Conservation (phyloP, 2,329 filamentous ascomycete genomes). For the Botrytis fabae region DNA sequence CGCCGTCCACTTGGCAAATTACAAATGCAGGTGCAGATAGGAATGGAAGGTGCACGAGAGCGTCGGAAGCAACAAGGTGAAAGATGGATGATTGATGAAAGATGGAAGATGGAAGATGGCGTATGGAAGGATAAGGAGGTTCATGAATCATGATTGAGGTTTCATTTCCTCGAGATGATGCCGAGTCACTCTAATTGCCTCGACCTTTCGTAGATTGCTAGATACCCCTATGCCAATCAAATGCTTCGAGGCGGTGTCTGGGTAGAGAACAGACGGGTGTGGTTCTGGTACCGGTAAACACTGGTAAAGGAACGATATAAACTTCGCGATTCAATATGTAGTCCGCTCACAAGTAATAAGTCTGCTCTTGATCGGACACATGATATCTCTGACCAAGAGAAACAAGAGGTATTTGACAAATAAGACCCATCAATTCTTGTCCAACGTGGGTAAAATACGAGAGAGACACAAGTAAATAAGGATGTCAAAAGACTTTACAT, state of each 20-base stretch:
- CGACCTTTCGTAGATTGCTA: background rate
- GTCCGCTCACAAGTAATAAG: background rate
- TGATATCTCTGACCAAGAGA: background rate
- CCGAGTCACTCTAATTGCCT: background rate
- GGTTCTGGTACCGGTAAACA: background rate
- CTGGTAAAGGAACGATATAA: background rate
- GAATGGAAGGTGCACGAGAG: background rate
- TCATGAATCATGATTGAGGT: background rate
- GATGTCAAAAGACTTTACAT: background rate
- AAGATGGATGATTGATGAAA: no score
- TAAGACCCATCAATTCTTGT: background rate
- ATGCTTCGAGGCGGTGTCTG: background rate
- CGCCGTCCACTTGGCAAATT: background rate
- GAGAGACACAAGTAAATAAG: background rate
- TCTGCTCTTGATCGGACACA: background rate
- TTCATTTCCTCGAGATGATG: background rate
- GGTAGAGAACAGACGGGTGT: background rate
- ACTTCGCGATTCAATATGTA: background rate
- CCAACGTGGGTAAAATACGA: constrained; percentile 7
- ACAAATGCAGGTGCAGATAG: background rate
- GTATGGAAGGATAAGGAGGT: background rate
- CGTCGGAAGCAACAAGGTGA: background rate
- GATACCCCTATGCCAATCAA: background rate
- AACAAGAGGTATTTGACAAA: background rate
- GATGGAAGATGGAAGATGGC: background rate